Percentiles rank a stretch among this genome's conserved stretches.
phyloP scores from a whole-genome alignment of 768 basidiomycete species.

The Neoboletus brunneissimus region DNA sequence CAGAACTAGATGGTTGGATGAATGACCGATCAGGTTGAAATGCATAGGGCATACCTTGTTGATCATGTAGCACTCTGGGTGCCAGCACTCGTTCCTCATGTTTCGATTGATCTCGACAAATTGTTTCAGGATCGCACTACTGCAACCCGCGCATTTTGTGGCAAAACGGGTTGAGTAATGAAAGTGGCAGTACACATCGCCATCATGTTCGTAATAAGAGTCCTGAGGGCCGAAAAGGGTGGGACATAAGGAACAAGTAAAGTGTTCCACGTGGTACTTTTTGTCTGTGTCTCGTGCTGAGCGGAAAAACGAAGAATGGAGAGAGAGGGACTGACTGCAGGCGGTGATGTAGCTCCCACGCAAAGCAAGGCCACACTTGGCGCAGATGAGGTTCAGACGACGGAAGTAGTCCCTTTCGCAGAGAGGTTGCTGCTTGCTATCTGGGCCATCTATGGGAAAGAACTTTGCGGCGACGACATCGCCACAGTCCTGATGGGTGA shows the following conservation, averaged over 20 bases:
- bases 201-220: slow-evolving; percentile 98
- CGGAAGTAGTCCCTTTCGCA: slow-evolving; percentile 99
- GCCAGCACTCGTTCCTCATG: slow-evolving; percentile 98
- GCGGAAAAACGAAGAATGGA: not conserved
- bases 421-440: slow-evolving; percentile 87
- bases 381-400: slow-evolving; percentile 92
- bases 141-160: slow-evolving; percentile 97
- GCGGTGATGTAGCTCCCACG: slow-evolving; percentile 99
- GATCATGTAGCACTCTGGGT: slow-evolving; percentile 99
- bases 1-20: slow-evolving; percentile 67
- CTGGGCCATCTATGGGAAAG: slow-evolving; percentile 93
- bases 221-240: slow-evolving; percentile 97
- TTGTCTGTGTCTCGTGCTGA: slow-evolving; percentile 58
- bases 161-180: slow-evolving; percentile 99
- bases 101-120: slow-evolving; percentile 99
- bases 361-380: slow-evolving; percentile 90
- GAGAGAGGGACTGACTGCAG: slow-evolving; percentile 67
- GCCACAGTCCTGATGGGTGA: slow-evolving; percentile 76
- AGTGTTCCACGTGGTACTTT: slow-evolving; percentile 99
- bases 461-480: slow-evolving; percentile 97
- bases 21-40: slow-evolving; percentile 3
- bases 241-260: slow-evolving; percentile 95
- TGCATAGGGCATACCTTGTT: slow-evolving; percentile 70
- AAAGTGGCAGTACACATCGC: slow-evolving; percentile 98
- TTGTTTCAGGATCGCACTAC: slow-evolving; percentile 96